Percentiles rank a stretch among this genome's conserved stretches.
Conservation (phyloP, 2,329 filamentous ascomycete species). For the Penicillium italicum region DNA sequence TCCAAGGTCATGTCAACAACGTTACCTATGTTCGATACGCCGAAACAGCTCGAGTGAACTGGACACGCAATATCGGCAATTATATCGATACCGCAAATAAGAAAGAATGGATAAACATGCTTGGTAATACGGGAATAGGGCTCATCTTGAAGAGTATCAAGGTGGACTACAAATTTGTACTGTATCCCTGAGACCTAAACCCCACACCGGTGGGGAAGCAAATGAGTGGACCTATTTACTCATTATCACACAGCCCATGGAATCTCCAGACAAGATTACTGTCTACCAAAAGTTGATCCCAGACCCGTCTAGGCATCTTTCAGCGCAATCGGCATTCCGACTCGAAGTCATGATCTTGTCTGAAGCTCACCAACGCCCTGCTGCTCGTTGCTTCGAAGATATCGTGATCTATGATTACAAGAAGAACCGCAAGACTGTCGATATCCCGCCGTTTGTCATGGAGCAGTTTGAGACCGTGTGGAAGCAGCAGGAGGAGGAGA, state of each 20-base stretch:
- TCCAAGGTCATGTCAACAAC: slow-evolving; percentile 78
- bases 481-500: slow-evolving; percentile 59
- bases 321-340: slow-evolving; percentile 33
- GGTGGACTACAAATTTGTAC: slow-evolving; percentile 81
- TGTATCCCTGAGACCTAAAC: not conserved
- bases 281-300: slow-evolving; percentile 73
- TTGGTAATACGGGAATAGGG: slow-evolving; percentile 63
- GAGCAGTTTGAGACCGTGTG: slow-evolving; percentile 59
- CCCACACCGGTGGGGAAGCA: not conserved
- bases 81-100: slow-evolving; percentile 60
- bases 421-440: slow-evolving; percentile 51
- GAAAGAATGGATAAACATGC: slow-evolving; percentile 64
- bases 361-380: slow-evolving; percentile 66
- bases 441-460: slow-evolving; percentile 59
- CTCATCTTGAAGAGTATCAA: slow-evolving; percentile 76
- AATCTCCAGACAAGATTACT: slow-evolving; percentile 74
- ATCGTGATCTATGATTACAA: slow-evolving; percentile 75
- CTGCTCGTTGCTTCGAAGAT: slow-evolving; percentile 73
- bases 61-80: slow-evolving; percentile 66
- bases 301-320: slow-evolving; percentile 43
- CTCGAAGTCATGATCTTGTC: slow-evolving; percentile 67
- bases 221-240: not conserved
- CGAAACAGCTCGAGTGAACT: slow-evolving; percentile 76
- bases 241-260: slow-evolving; percentile 63
- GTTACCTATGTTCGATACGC: slow-evolving; percentile 79